These are phyloP conservation scores for Rubia peregrina DNA, from an alignment of 305 asterid genomes.

Conservation along the genomic window DNA sequence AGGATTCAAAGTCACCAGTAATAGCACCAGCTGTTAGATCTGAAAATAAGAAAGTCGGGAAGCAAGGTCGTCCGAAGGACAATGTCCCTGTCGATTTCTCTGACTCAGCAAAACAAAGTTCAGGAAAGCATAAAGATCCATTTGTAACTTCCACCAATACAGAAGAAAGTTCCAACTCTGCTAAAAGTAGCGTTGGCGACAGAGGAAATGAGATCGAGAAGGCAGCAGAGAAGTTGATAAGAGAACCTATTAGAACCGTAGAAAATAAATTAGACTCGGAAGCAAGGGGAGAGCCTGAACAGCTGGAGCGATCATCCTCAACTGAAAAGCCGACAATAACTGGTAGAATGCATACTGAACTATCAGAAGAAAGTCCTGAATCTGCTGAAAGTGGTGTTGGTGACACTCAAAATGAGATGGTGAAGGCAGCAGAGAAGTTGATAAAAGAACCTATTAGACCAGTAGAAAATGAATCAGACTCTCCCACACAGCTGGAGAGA, in stretches of 20 bases:
- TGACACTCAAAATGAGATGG: slow-evolving; percentile 11
- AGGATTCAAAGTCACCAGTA: slow-evolving; percentile 40
- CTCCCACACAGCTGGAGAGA: slow-evolving; percentile 23
- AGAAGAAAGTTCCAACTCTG: slow-evolving; percentile 16
- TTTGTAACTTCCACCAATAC: slow-evolving; percentile 18
- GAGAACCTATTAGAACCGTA: slow-evolving; percentile 14
- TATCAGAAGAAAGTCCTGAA: slow-evolving; percentile 15
- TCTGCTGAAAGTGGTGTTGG: slow-evolving; percentile 19
- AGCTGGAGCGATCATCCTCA: slow-evolving; percentile 27
- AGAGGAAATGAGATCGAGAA: slow-evolving; percentile 13
- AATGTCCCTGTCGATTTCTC: slow-evolving; percentile 16
- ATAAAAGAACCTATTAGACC: slow-evolving; percentile 17
- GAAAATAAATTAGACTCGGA: slow-evolving; percentile 17
- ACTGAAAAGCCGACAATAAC: slow-evolving; percentile 34
- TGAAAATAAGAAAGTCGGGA: slow-evolving; percentile 22
- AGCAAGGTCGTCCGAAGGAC: slow-evolving; percentile 22
- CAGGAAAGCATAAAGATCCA: slow-evolving; percentile 18
- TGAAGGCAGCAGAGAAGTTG: slow-evolving; percentile 20
- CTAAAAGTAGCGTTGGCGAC: slow-evolving; percentile 15
- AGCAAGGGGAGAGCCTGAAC: slow-evolving; percentile 19
- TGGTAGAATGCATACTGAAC: slow-evolving; percentile 29
- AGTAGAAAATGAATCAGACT: slow-evolving; percentile 18
- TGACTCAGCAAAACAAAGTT: slow-evolving; percentile 22
- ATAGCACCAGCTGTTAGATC: slow-evolving; percentile 18
- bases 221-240: slow-evolving; percentile 21